Conservation (phyloP, 1,284 basidiomycete genomes). For the Xerocomus amazonicus region DNA sequence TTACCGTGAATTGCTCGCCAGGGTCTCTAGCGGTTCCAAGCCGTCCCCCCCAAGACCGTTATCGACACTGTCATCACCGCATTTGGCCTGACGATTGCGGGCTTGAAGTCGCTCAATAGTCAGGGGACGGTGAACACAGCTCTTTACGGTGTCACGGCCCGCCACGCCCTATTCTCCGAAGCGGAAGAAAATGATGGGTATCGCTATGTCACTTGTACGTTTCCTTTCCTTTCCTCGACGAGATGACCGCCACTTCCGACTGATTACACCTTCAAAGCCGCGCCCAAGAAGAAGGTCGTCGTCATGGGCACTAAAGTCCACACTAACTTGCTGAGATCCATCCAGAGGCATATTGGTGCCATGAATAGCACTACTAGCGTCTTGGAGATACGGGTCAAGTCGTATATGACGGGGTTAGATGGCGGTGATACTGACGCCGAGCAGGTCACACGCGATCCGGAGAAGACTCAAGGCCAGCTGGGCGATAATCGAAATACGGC, state of each 20-base stretch:
- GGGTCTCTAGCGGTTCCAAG: too few relatives aligned
- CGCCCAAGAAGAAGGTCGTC: not conserved
- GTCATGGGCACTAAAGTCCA: not conserved
- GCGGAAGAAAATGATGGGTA: not conserved
- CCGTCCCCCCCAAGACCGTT: not conserved
- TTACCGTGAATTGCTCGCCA: conserved; percentile 22
- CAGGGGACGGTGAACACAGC: not conserved
- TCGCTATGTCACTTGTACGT: not conserved
- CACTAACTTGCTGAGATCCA: not conserved
- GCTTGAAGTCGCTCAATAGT: not conserved
- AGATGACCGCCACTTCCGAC: not conserved
- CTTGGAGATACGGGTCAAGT: not conserved
- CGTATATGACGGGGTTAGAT: not conserved
- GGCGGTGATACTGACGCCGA: not conserved
- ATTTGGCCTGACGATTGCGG: not conserved
- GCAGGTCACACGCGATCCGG: not conserved
- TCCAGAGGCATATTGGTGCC: not conserved
- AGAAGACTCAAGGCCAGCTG: not conserved
- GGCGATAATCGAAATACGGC: too few relatives aligned
- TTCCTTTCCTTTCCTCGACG: not conserved
- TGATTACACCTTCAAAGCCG: not conserved
- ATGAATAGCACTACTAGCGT: not conserved
- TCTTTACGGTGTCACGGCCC: not conserved
- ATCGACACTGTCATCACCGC: not conserved
- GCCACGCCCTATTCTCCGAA: not conserved